phyloP scores from a whole-genome alignment of 73 alveolate genomes.

The Paramecium bursaria region DNA sequence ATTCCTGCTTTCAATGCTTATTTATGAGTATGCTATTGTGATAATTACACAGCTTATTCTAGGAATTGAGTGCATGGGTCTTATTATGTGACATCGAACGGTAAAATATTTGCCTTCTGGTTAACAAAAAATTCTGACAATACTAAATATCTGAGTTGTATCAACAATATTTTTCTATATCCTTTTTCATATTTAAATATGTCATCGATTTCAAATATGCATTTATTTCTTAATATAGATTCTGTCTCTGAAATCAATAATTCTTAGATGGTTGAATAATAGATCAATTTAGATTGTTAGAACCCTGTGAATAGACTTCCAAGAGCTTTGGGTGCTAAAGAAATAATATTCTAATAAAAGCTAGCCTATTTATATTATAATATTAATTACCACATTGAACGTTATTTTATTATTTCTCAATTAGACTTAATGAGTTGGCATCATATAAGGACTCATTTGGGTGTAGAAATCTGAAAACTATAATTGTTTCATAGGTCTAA shows the following conservation, averaged over 20 bases:
- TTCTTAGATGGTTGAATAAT: conserved; percentile 50
- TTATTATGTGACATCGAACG: neutral
- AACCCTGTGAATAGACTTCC: conserved; percentile 2
- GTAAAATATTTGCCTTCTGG: neutral
- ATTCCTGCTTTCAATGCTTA: conserved; percentile 23
- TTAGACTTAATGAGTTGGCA: conserved; percentile 2
- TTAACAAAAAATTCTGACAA: conserved; percentile 34
- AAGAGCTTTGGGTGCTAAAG: neutral
- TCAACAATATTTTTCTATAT: conserved; percentile 35
- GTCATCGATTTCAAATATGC: conserved; percentile 56
- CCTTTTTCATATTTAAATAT: conserved; percentile 48
- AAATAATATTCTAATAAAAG: neutral
- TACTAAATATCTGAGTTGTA: conserved; percentile 15
- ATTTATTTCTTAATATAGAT: conserved; percentile 41
- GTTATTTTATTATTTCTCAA: conserved; percentile 19
- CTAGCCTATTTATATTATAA: too few relatives aligned
- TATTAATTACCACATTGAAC: neutral
- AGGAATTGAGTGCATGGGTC: conserved; percentile 55
- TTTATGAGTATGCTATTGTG: conserved; percentile 20
- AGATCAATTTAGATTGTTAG: conserved; percentile 45
- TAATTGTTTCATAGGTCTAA: neutral
- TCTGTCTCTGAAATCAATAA: conserved; percentile 47
- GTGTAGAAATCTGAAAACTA: conserved; percentile 33
- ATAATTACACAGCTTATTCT: conserved; percentile 5
- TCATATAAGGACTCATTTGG: conserved; percentile 25